Evolutionary conservation across 805 yeast genomes (phyloP), one percentile per base, ranked within the genome.

Genomic region (Naumovozyma castellii): DNA sequence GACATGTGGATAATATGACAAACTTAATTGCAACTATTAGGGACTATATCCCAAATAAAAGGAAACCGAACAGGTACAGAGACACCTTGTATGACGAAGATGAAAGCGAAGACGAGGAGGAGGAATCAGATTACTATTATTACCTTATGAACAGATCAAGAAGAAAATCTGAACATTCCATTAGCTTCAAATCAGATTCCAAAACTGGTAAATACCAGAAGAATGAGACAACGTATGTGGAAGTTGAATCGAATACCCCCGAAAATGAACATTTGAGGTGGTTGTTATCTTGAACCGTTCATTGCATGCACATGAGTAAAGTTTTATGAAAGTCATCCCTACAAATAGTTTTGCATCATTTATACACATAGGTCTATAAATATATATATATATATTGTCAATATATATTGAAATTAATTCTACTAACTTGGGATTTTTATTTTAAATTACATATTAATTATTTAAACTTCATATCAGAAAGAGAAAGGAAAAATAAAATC

Each of bases 171-270:
- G 50, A 44, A 27, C 42, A 54, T 17, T 46, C 53, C 31, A 47
- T 56, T 16, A 53, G 59, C 32, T 52, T 52, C 28, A 47, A 45
- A 12, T 48, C 52, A 2, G 58, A 56, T 39, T 49, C 55, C 1
- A 51, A 55, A 39, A 50, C 47, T 16, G 61, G 61, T 3, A 48
- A 41, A 28, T 53, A 48, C 34, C 40, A 40, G 14, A 46, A 39
- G 32, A 42, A 51, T 9, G 49, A 44, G n/a, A 41, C 44, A 8
- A 44, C 45, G 4, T 41, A 46, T n/a, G 45, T 54, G 4, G 54
- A 50, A 30, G 51, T 53, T 6, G 49, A 48, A 8, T 41, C 48
- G 13, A 49, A 54, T 31, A 47, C 57, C 4, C 45, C 44, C 3
- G 59, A 54, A 35, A 50, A 54, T 39, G 32, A 37, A 14, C 42